These are phyloP conservation scores for Jamesozyma jinghongensis DNA, from an alignment of 805 yeast species.

Conservation along the genomic window DNA sequence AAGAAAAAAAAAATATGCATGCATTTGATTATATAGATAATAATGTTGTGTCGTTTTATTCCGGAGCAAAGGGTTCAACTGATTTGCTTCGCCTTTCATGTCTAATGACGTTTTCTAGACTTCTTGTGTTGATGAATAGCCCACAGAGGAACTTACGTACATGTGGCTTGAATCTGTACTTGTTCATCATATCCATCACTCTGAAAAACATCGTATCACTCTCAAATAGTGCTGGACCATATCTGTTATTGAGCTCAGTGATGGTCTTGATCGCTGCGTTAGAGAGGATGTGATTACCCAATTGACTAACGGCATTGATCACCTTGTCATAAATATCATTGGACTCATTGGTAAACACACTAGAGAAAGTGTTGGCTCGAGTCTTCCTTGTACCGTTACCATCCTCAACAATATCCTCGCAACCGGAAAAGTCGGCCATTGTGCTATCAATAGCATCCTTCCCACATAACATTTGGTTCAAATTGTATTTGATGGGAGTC, in stretches of 20 bases:
- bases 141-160: conserved; percentile 60
- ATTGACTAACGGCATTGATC: conserved; percentile 37
- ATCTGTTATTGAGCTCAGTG: conserved; percentile 40
- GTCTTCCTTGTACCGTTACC: background rate
- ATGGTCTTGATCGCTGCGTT: conserved; percentile 51
- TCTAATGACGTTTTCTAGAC: conserved; percentile 44
- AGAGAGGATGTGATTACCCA: conserved; percentile 47
- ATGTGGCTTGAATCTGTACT: conserved; percentile 51
- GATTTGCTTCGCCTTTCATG: conserved; percentile 19
- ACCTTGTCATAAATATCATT: conserved; percentile 27
- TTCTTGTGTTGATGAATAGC: conserved; percentile 44
- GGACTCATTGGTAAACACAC: conserved; percentile 4
- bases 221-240: conserved; percentile 44
- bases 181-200: conserved; percentile 43
- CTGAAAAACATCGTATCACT: conserved; percentile 46
- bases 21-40: background rate
- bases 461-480: conserved; percentile 19
- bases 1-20: too few species aligned
- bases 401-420: background rate
- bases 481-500: conserved; percentile 14
- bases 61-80: too few species aligned
- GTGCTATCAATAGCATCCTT: conserved; percentile 11
- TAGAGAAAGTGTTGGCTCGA: conserved; percentile 4
- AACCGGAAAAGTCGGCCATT: background rate
- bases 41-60: background rate